Evolutionary conservation across 2,329 filamentous ascomycete species (phyloP), one percentile per base, ranked within the genome.

Genomic region (Penicillium sp.): DNA sequence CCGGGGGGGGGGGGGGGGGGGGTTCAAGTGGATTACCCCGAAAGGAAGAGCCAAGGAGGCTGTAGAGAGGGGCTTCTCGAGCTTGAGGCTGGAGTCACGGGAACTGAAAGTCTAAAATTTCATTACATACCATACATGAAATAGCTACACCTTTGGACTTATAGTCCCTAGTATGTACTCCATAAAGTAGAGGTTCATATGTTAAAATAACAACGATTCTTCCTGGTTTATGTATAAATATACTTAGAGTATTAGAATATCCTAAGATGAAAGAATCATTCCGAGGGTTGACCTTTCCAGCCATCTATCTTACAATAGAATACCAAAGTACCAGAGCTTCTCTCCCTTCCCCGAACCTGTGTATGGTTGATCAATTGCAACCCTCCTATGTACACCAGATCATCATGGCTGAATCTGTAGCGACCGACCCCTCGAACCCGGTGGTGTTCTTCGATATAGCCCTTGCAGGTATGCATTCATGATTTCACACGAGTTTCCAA

Each of bases 361-460:
- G 12, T 12, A n/a, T n/a, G n/a, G n/a, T n/a, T n/a, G n/a, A n/a
- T n/a, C 15, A 23, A 44, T 20, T 41, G n/a, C n/a, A 31, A 18
- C 25, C 22, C 42, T 37, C 15, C 15, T 2, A 27, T 26, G 26
- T 23, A 15, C 33, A 42, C 23, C 23, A 7, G 33, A 37, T 37
- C 23, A 51, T 22, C 12, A 63, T 63, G 61, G 33, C 55, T 12
- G 52, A 58, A 42, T n/a, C 60, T 2, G 57, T 29, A 15, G 41
- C 26, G 15, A 20, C 44, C 18, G 49, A 57, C 15, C 37, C 60
- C 31, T 44, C 63, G 15, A 76, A 79, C 54, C 78, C 78, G 12
- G 67, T 80, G 35, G 77, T 80, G n/a, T 80, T 80, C 62, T 79
- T 80, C 55, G 78, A 80, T 62, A 63, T 80, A 27, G 70, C 76